phyloP scores from a whole-genome alignment of 2,329 filamentous ascomycete species.

The Daldinia eschscholtzii region DNA sequence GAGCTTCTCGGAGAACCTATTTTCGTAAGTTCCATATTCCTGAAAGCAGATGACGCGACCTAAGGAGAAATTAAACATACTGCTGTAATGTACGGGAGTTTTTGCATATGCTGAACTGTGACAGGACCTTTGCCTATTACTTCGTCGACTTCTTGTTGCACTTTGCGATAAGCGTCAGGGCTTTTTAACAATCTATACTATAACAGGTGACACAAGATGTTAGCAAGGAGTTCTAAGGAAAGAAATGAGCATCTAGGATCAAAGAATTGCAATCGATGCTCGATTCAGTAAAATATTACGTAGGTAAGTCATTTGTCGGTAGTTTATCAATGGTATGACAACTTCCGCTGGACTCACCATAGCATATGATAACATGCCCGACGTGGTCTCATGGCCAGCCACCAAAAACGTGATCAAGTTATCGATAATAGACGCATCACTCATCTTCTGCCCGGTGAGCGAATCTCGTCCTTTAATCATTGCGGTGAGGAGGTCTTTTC shows the following conservation, averaged over 20 bases:
- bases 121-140: constrained; percentile 62
- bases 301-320: not conserved
- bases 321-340: no score
- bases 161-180: constrained; percentile 60
- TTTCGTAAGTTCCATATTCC: constrained; percentile 13
- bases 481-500: constrained; percentile 64
- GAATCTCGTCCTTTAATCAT: constrained; percentile 66
- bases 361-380: constrained; percentile 58
- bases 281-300: not conserved
- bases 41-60: not conserved
- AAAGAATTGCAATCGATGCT: not conserved
- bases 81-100: constrained; percentile 67
- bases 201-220: not conserved
- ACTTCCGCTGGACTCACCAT: constrained; percentile 60
- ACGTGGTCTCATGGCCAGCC: constrained; percentile 67
- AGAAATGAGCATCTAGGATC: not conserved
- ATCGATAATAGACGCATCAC: constrained; percentile 60
- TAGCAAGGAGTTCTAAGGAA: not conserved
- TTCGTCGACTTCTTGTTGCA: constrained; percentile 65
- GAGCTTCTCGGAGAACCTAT: constrained; percentile 64
- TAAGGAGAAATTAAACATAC: constrained; percentile 14
- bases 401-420: constrained; percentile 60
- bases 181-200: constrained; percentile 56
- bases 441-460: constrained; percentile 62
- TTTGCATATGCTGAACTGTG: constrained; percentile 60